Base-by-base conservation (phyloP, 2,329 filamentous ascomycete genomes). In the Purpureocillium lavendulum region DNA sequence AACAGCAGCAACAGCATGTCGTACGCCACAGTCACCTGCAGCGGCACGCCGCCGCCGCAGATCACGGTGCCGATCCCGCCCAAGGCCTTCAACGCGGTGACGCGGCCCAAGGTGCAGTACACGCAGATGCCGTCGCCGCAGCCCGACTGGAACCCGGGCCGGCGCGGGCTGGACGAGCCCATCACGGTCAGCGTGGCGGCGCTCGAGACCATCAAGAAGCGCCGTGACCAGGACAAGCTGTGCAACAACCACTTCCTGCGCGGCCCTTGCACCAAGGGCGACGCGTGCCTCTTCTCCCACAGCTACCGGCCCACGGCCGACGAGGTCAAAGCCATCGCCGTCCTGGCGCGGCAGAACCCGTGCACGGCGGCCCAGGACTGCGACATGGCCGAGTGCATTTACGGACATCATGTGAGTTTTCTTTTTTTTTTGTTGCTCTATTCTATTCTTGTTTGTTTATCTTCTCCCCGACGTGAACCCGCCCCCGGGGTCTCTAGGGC, bases 171-270 rank as follows among this genome's bases (percentile, higher is more conserved):
- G 3, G 77, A 81, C 41, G 58, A 67, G 14, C 62, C 69, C 2
- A 69, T 80, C 24, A 56, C 56, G 2, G 61, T 73, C 16, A 71
- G 68, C 40, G 50, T 57, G 33, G 44, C 53, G 2, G 66, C 66
- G 7, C 54, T 80, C 43, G 75, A 80, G 12, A 63, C 56, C 16
- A 67, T 80, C 49, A 78, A 76, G 60, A 73, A 68, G 51, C 65
- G 75, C 42, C 71, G 69, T 40, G 70, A 70, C 26, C 60, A 58
- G 47, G 66, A 71, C 44, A 80, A 80, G 55, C 59, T 79, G 7
- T 81, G 77, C 62, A 80, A 80, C 53, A 76, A 76, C 36, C 73
- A 77, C 49, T 80, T 75, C 49, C 64, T 81, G 24, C 65, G 73
- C 14, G 75, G 74, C 0, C 70, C 70, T 1, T 81, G 77, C 47